Evolutionary conservation across 305 asterid genomes (phyloP).

Genomic region (Fraxinus paxiana): DNA sequence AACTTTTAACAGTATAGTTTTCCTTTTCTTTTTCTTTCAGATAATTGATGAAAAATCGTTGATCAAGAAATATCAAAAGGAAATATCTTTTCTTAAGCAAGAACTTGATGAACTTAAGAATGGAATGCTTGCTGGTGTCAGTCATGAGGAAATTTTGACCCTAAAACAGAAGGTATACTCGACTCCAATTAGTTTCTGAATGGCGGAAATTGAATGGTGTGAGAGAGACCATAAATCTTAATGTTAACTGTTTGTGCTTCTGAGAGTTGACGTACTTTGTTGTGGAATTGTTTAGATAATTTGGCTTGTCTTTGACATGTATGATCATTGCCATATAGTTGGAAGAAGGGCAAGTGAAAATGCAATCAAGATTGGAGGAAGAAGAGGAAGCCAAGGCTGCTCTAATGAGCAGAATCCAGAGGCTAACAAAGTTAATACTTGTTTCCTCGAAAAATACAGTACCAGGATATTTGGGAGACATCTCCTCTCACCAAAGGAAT

Average conservation of each 20-base stretch:
- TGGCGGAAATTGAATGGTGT: conserved; percentile 14
- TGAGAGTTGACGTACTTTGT: conserved; percentile 12
- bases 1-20: background rate
- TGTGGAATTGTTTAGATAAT: conserved; percentile 6
- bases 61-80: conserved; percentile 96
- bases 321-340: conserved; percentile 42
- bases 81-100: conserved; percentile 78
- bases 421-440: conserved; percentile 92
- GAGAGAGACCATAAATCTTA: background rate
- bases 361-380: conserved; percentile 98
- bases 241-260: background rate
- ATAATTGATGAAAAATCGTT: conserved; percentile 95
- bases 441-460: conserved; percentile 84
- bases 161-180: conserved; percentile 75
- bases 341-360: conserved; percentile 98
- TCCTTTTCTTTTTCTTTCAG: conserved; percentile 38
- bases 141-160: conserved; percentile 78
- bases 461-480: conserved; percentile 60
- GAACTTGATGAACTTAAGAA: conserved; percentile 84
- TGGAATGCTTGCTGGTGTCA: conserved; percentile 77
- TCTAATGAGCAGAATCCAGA: conserved; percentile 92
- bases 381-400: conserved; percentile 98
- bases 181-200: background rate
- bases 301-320: conserved; percentile 16
- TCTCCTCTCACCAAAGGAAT: conserved; percentile 53